A percentile compares a stretch with the other conserved stretches of the same genome.
Evolutionary conservation across 345 rosid genomes (phyloP).

Genomic region (Lumnitzera racemosa): DNA sequence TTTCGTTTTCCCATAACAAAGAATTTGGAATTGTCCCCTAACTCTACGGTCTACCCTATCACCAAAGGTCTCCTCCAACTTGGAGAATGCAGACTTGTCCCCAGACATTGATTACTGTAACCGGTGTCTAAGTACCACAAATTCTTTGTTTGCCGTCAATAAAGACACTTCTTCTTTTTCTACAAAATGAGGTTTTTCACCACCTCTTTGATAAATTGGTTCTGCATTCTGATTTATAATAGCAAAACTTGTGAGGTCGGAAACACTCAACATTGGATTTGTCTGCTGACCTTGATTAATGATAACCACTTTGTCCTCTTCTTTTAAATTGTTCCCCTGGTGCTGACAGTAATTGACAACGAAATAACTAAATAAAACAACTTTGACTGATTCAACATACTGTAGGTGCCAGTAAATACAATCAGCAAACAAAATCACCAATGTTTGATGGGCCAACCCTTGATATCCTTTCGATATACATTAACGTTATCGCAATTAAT

Average conservation of each 20-base stretch:
- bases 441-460: too few species aligned
- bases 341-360: too few species aligned
- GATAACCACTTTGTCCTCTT: neutral
- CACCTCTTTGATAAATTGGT: neutral
- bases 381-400: too few species aligned
- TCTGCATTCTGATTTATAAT: constrained; percentile 9
- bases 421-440: too few species aligned
- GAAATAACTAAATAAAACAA: too few species aligned
- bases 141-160: neutral
- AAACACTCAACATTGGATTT: neutral
- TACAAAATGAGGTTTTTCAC: neutral
- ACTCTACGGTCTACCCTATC: too few species aligned
- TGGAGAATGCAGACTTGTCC: neutral
- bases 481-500: too few species aligned
- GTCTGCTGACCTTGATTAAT: neutral
- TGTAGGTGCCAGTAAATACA: too few species aligned
- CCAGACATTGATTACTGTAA: constrained; percentile 12
- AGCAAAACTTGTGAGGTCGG: constrained; percentile 4
- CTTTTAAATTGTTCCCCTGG: too few species aligned
- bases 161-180: constrained; percentile 4
- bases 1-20: neutral
- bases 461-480: too few species aligned
- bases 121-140: neutral
- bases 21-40: neutral
- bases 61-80: neutral